Percentiles rank a stretch among this genome's conserved stretches.
These are phyloP conservation scores for Aspergillus piperis DNA, from an alignment of 2,329 filamentous ascomycete species.

Conservation along the genomic window DNA sequence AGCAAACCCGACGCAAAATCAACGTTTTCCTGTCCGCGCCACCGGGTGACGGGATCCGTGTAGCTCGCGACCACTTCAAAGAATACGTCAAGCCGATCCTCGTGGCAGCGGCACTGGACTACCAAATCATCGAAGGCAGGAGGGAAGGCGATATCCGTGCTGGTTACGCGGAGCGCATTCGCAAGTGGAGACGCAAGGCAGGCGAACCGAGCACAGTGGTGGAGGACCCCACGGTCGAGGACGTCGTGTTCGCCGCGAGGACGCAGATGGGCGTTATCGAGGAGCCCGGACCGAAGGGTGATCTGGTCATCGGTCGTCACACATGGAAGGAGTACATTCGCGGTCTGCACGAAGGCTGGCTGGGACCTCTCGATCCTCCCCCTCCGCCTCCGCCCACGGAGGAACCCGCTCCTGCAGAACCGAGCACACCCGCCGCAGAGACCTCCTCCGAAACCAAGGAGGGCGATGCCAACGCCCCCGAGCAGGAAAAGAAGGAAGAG, in stretches of 20 bases:
- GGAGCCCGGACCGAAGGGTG: slow-evolving; percentile 74
- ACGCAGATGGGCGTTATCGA: slow-evolving; percentile 67
- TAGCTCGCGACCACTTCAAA: slow-evolving; percentile 91
- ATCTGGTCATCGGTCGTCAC: slow-evolving; percentile 85
- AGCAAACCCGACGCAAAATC: slow-evolving; percentile 76
- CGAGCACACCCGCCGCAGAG: slow-evolving; percentile 25
- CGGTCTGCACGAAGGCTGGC: slow-evolving; percentile 93
- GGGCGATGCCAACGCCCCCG: slow-evolving; percentile 55
- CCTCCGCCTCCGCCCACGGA: slow-evolving; percentile 22
- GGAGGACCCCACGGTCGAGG: slow-evolving; percentile 56
- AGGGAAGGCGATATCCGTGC: slow-evolving; percentile 91
- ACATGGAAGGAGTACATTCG: slow-evolving; percentile 97
- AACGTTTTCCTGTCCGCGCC: slow-evolving; percentile 84
- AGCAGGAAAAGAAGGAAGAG: slow-evolving; percentile 48
- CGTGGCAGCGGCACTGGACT: slow-evolving; percentile 86
- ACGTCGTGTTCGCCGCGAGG: slow-evolving; percentile 64
- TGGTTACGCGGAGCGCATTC: slow-evolving; percentile 81
- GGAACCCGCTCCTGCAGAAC: slow-evolving; percentile 26
- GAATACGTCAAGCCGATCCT: slow-evolving; percentile 94
- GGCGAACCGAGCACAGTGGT: slow-evolving; percentile 54
- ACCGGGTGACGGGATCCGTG: slow-evolving; percentile 79
- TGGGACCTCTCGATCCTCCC: slow-evolving; percentile 71
- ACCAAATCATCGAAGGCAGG: slow-evolving; percentile 91
- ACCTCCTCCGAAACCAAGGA: slow-evolving; percentile 41
- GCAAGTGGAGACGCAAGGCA: slow-evolving; percentile 63